Base-by-base conservation (phyloP, 1,284 basidiomycete genomes). In the Coniferiporia weirii region DNA sequence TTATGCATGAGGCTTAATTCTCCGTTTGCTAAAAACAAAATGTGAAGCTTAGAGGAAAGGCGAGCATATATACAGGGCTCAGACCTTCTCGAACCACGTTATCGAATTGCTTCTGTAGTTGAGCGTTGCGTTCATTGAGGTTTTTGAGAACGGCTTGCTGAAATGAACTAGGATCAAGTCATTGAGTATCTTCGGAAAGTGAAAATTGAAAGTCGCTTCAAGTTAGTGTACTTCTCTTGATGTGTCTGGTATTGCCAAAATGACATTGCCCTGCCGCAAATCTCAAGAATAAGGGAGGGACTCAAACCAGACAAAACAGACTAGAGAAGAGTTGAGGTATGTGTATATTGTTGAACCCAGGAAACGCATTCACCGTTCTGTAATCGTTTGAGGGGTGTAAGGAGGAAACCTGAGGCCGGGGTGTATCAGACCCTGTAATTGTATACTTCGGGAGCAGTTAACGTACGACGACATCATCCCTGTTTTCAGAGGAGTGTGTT, bases 231-330 rank as follows among this genome's bases (percentile, higher is more conserved):
- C 89, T 80, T 84, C 73, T 93, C 90, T 73, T 93, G 90, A 63
- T 90, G 87, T 51, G 84, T 80, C 67, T 93, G 90, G 69, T 93
- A 93, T 68, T 91, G 88, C 91, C 91, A 93, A 70, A 93, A 93
- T 7, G 89, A 87, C 60, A 92, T 80, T 4, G 89, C 87, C 36
- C 87, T 82, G 67, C 81, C 85, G 67, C 88, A 90, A 48, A 92
- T 89, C 67, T 92, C 90, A 50, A 91, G 71, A 54, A 92, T 85
- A 32, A 80, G 79, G 1, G 84, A 80, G 7, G 90, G 89, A 32
- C 78, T 82, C 49, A 92, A 68, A 1, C 90, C 90, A 15, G 90
- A 91, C 45, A 92, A 74, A 61, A 92, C 89, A n/a, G 89, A 92
- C 90, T 92, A 64, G 54, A 45, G n/a, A 6, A 45, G 38, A 45